Percentiles rank a stretch among this genome's conserved stretches.
Conservation (phyloP, 2,329 filamentous ascomycete genomes). For the Plectosphaerella plurivora region DNA sequence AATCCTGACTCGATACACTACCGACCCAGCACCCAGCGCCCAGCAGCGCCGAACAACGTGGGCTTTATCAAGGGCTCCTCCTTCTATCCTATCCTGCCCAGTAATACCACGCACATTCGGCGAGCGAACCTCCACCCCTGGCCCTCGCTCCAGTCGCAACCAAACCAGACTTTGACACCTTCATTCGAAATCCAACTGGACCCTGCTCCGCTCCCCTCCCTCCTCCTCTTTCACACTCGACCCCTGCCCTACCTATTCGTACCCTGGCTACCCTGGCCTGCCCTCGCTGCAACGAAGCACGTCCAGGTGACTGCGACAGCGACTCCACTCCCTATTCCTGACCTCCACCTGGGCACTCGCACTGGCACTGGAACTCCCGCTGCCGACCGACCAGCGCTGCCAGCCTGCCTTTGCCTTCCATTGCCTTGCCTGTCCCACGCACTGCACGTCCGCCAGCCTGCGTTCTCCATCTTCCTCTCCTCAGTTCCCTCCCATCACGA, state of each 20-base stretch:
- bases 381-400: not conserved
- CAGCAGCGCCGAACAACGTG: not conserved
- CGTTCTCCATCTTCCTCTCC: not conserved
- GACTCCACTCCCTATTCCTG: conserved; percentile 4
- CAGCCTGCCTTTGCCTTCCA: not conserved
- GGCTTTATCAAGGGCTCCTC: not conserved
- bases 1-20: not conserved
- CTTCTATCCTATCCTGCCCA: not conserved
- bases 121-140: not conserved
- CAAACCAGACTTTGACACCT: not conserved
- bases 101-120: not conserved
- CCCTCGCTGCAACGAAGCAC: not conserved
- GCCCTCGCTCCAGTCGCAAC: not conserved
- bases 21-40: not conserved
- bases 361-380: too few relatives aligned
- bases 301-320: conserved; percentile 3
- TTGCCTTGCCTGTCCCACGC: conserved; percentile 1
- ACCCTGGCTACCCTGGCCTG: not conserved
- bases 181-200: conserved; percentile 3
- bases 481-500: not conserved
- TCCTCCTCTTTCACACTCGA: not conserved
- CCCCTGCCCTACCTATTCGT: too few relatives aligned
- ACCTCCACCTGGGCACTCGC: not conserved
- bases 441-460: not conserved
- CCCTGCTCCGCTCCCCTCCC: conserved; percentile 1